These are phyloP conservation scores for Macrolepiota albuminosa DNA, from an alignment of 768 basidiomycete species.

Conservation along the genomic window DNA sequence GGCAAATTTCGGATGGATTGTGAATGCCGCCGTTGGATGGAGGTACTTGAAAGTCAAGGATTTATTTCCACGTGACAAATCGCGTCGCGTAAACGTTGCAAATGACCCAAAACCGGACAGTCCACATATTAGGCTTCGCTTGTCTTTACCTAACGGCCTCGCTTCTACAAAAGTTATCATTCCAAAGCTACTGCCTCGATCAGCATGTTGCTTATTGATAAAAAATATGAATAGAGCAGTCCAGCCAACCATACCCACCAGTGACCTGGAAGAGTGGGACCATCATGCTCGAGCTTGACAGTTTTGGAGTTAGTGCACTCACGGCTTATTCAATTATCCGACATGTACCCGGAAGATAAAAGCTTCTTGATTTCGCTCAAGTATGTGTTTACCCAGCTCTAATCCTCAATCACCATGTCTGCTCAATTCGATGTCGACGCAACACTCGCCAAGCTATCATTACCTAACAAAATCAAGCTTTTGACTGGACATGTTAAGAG, in stretches of 20 bases:
- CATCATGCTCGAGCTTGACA: background rate
- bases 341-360: constrained; percentile 19
- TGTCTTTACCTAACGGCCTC: background rate
- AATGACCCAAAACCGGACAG: background rate
- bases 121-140: too few relatives aligned
- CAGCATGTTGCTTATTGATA: too few relatives aligned
- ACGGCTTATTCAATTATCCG: constrained; percentile 11
- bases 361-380: background rate
- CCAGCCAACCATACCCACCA: background rate
- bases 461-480: constrained; percentile 40
- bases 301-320: background rate
- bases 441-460: constrained; percentile 30
- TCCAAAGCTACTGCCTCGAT: background rate
- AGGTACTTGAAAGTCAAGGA: background rate
- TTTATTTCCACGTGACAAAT: constrained; percentile 15
- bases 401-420: constrained; percentile 15
- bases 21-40: constrained; percentile 23
- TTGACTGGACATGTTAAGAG: constrained; percentile 33
- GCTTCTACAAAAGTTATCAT: background rate
- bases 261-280: background rate
- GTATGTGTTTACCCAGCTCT: background rate
- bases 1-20: constrained; percentile 30
- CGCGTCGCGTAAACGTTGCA: constrained; percentile 10
- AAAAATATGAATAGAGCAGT: background rate
- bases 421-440: constrained; percentile 31